Evolutionary conservation across 352 stramenopile genomes (phyloP), one percentile per base, ranked within the genome.

Genomic region (Globisporangium acanthophoron): DNA sequence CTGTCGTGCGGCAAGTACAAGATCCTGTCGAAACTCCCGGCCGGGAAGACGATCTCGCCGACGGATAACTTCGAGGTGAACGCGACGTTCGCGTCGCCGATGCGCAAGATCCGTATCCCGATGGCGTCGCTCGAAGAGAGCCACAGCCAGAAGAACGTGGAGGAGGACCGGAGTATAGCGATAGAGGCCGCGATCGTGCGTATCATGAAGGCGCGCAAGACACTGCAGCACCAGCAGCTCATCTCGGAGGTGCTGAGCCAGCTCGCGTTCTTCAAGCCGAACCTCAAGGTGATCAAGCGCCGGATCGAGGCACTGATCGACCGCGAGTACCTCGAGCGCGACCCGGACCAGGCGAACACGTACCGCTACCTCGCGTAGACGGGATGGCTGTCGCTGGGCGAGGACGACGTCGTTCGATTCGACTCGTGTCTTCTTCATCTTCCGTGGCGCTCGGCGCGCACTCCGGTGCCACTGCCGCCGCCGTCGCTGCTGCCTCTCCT

Each of bases 181-280:
- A 99, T 99, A 70, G 97, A 99, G 82, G 97, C 97, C 41, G 96
- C 97, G 13, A 99, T 99, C 67, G 97, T 99, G 44, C 93, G 97
- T 71, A 99, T 99, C 78, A 99, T 99, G 97, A 99, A 99, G 80
- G 96, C 96, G 20, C 79, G 96, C 59, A 98, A 98, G 76, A 98
- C 93, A 35, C 77, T 99, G 56, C 81, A 96, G 56, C 97, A 99
- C 72, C 94, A 99, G 70, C 92, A 99, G 70, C 85, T 99, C 13
- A 90, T 99, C 47, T 97, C 97, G 40, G 97, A 99, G 74, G 97
- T 99, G 54, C 72, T 99, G 43, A 96, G 79, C 39, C 97, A 99
- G 68, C 81, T 99, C 39, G 80, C 90, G 7, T 99, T 99, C 69
- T 99, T 99, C 84, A 97, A 97, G 64, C 97, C 97, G 13, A 97